Evolutionary conservation across 2,329 filamentous ascomycete genomes (phyloP), one percentile per base, ranked within the genome.

Genomic region (Botrytis pseudocinerea): DNA sequence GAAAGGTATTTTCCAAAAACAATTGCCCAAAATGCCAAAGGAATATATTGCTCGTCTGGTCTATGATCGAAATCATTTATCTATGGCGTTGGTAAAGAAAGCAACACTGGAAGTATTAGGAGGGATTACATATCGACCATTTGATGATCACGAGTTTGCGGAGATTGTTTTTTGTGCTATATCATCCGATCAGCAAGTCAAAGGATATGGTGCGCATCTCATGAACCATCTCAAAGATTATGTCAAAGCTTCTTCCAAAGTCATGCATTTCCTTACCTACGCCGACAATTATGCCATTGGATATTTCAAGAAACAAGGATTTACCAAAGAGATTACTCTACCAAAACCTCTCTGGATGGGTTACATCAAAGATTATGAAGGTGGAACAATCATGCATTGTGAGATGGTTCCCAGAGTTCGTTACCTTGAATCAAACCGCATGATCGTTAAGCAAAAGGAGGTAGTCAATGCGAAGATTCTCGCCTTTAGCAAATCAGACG

Each of bases 141-240:
- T 99, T 84, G 94, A 95, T 80, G 91, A 92, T 72, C 92, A 95
- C 71, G 90, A 93, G 78, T 99, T 99, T 80, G 96, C 96, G 76
- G 96, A 99, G 84, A 99, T 99, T 78, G 96, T 99, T 73, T 99
- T 99, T 81, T 99, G 95, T 82, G 96, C 96, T 77, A 97, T 99
- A 79, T 97, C 93, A 71, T 97, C 94, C 0, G 96, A 98, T 80
- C 96, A 99, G 82, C 96, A 99, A 83, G 96, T 99, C 78, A 99
- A 98, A 83, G 96, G 96, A 48, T 99, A 99, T 81, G 96, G 96
- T 76, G 95, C 96, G 18, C 95, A 98, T 85, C 87, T 99, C 32
- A 99, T 99, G 96, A 95, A 93, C 2, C 96, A 99, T 81, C 85
- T 99, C 63, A 99, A 99, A 82, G 92, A 99, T 84, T 99, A 98